These are phyloP conservation scores for Erysimum cheiranthoides DNA, from an alignment of 345 rosid genomes.

Conservation along the genomic window DNA sequence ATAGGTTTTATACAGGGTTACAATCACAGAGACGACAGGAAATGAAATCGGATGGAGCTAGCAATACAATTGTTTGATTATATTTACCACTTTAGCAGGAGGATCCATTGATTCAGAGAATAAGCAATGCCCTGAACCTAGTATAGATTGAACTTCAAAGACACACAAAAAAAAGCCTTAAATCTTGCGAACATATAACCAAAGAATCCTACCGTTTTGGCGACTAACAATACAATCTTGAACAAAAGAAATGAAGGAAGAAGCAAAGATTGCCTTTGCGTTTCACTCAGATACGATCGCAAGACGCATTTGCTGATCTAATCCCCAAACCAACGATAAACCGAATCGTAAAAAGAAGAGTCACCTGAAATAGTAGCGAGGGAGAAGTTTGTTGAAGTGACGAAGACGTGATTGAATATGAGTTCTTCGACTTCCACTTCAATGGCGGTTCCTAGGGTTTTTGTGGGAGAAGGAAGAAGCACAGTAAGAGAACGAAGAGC, in stretches of 20 bases:
- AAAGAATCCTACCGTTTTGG: not conserved
- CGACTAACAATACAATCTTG: not conserved
- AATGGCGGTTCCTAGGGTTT: slow-evolving; percentile 58
- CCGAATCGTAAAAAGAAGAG: not conserved
- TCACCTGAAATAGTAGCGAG: not conserved
- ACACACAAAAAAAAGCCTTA: not conserved
- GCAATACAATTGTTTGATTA: slow-evolving; percentile 41
- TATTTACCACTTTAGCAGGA: slow-evolving; percentile 31
- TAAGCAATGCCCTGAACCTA: slow-evolving; percentile 21
- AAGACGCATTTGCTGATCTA: not conserved
- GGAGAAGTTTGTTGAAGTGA: not conserved
- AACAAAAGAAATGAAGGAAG: not conserved
- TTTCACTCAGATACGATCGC: not conserved
- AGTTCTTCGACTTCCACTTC: not conserved
- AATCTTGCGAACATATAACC: not conserved
- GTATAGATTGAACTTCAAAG: not conserved
- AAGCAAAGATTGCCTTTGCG: not conserved
- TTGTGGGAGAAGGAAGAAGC: slow-evolving; percentile 35
- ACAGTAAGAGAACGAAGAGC: not conserved
- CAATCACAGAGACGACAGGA: not conserved
- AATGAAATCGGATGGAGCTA: slow-evolving; percentile 13
- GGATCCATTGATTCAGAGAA: slow-evolving; percentile 47
- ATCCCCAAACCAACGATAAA: not conserved
- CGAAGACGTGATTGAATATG: not conserved
- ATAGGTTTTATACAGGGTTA: not conserved